These are phyloP conservation scores for Salix arbutifolia DNA, from an alignment of 345 rosid genomes.

Conservation along the genomic window DNA sequence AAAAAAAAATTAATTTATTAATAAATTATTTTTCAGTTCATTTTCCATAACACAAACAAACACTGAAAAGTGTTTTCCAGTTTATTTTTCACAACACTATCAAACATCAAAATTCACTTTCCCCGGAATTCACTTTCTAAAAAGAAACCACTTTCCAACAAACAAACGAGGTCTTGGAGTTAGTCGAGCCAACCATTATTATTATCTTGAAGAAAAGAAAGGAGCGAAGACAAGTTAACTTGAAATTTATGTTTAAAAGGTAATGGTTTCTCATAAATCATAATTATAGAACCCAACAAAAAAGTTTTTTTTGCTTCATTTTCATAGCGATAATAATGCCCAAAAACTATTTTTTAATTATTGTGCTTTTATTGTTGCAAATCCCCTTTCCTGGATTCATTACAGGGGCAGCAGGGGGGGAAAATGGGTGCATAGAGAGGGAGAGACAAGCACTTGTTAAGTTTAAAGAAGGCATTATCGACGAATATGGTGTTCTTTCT, in stretches of 20 bases:
- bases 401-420: neutral
- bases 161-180: no score
- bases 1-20: no score
- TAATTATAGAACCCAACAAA: neutral
- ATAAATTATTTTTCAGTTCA: no score
- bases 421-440: slow-evolving; percentile 7
- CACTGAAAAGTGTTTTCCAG: no score
- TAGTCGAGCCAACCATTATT: neutral
- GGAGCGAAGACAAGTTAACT: neutral
- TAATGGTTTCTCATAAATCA: neutral
- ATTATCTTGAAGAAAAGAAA: no score
- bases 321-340: neutral
- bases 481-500: slow-evolving; percentile 17
- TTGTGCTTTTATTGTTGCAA: neutral
- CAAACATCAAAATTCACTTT: no score
- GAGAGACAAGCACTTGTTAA: slow-evolving; percentile 27
- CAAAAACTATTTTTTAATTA: neutral
- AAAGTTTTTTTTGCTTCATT: neutral
- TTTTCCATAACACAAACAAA: no score
- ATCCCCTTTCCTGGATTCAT: neutral
- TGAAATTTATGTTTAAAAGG: neutral
- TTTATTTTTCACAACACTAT: no score
- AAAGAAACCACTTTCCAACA: no score
- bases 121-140: no score
- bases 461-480: slow-evolving; percentile 19